phyloP scores from a whole-genome alignment of 2,329 filamentous ascomycete species.

The Fusarium succisae region DNA sequence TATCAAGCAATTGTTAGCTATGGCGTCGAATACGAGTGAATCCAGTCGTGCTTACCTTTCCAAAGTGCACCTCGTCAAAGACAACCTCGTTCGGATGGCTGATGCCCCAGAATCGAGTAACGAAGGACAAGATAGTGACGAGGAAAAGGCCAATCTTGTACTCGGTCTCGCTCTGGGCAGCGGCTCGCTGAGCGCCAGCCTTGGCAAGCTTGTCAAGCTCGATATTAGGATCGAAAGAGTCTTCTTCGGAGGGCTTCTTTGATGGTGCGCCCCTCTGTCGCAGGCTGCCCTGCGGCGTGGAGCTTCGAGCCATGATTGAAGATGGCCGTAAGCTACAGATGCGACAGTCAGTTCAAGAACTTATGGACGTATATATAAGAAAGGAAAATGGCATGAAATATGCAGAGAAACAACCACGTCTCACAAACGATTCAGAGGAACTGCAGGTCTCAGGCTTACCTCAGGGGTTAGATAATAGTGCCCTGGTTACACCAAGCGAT shows the following conservation, averaged over 20 bases:
- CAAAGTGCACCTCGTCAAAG: constrained; percentile 99
- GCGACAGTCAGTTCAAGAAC: constrained; percentile 26
- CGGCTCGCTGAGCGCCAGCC: constrained; percentile 46
- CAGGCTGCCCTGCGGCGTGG: constrained; percentile 65
- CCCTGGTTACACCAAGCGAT: constrained; percentile 15
- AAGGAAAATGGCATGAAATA: neutral
- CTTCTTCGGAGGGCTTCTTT: constrained; percentile 58
- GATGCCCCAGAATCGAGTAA: constrained; percentile 96
- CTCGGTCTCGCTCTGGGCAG: constrained; percentile 74
- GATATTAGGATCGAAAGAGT: constrained; percentile 52
- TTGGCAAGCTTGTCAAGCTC: constrained; percentile 63
- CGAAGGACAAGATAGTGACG: constrained; percentile 84
- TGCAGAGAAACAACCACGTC: constrained; percentile 12
- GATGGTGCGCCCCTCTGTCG: constrained; percentile 66
- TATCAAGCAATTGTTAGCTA: constrained; percentile 45
- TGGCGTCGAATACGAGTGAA: neutral
- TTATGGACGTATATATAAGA: neutral
- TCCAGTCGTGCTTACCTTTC: constrained; percentile 75
- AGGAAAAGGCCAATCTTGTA: constrained; percentile 82
- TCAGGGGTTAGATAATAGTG: constrained; percentile 31
- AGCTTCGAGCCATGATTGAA: constrained; percentile 57
- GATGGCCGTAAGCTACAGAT: constrained; percentile 19
- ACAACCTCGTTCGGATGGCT: constrained; percentile 96
- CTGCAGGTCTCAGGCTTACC: constrained; percentile 36
- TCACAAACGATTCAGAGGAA: constrained; percentile 23